A percentile compares a stretch with the other conserved stretches of the same genome.
Evolutionary conservation across 2,329 filamentous ascomycete species (phyloP).

Genomic region (Sordariomycetes sp.): DNA sequence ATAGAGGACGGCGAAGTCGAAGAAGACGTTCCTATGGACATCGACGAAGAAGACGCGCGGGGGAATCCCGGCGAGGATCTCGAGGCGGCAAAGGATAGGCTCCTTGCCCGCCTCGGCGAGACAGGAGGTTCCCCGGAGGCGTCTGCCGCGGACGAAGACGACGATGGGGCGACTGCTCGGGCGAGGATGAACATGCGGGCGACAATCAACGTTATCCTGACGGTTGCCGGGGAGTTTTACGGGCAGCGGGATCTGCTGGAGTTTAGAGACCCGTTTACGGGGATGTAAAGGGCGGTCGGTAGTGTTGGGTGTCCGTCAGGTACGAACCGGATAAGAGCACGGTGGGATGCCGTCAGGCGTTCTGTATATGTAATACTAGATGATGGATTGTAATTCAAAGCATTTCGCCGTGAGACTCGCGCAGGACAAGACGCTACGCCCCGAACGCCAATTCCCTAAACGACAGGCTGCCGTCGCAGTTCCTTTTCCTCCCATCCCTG

Average conservation of each 20-base stretch:
- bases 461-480: background rate
- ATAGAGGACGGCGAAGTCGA: constrained; percentile 9
- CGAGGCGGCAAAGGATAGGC: constrained; percentile 31
- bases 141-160: constrained; percentile 9
- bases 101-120: constrained; percentile 29
- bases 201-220: constrained; percentile 88
- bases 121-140: constrained; percentile 6
- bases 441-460: background rate
- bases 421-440: background rate
- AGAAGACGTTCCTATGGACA: constrained; percentile 4
- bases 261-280: constrained; percentile 50
- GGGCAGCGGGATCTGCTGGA: constrained; percentile 78
- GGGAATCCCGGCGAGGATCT: constrained; percentile 20
- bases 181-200: constrained; percentile 41
- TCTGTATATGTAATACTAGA: background rate
- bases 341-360: too few relatives aligned
- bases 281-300: constrained; percentile 17
- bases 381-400: background rate
- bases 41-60: constrained; percentile 10
- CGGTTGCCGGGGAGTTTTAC: constrained; percentile 76
- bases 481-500: background rate
- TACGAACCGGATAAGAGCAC: background rate
- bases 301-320: background rate
- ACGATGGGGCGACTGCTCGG: constrained; percentile 15
- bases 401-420: background rate